phyloP scores from a whole-genome alignment of 257 asterid genomes.

The Gardenia jasminoides region DNA sequence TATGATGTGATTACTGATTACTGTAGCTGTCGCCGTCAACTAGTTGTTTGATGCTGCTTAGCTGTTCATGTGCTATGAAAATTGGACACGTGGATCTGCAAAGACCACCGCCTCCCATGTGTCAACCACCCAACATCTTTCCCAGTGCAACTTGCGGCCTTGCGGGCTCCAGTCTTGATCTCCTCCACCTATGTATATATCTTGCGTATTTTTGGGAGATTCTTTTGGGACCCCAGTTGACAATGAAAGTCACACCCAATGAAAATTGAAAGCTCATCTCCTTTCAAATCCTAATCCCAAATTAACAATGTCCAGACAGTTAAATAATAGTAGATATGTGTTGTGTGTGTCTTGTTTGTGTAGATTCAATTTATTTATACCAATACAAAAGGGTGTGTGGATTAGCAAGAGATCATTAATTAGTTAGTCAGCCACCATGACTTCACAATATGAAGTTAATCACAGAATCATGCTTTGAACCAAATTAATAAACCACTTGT shows the following conservation, averaged over 20 bases:
- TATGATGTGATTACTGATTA: not conserved
- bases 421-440: not conserved
- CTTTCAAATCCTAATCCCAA: not conserved
- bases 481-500: no score
- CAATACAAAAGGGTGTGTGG: no score
- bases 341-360: no score
- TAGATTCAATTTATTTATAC: no score
- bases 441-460: no score
- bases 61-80: conserved; percentile 12
- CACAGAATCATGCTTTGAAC: no score
- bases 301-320: not conserved
- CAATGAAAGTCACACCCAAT: not conserved
- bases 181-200: not conserved
- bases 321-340: no score
- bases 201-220: conserved; percentile 24
- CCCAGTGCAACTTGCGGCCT: conserved; percentile 27
- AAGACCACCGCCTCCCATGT: conserved; percentile 16
- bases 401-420: no score
- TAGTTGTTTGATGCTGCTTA: conserved; percentile 19
- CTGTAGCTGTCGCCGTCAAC: conserved; percentile 12
- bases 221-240: conserved; percentile 10
- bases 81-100: conserved; percentile 19
- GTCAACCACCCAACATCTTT: conserved; percentile 4
- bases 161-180: conserved; percentile 14
- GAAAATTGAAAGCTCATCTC: not conserved